Percentiles rank a stretch among this genome's conserved stretches.
These are phyloP conservation scores for Parafenestella ontariensis DNA, from an alignment of 2,329 filamentous ascomycete species.

Conservation along the genomic window DNA sequence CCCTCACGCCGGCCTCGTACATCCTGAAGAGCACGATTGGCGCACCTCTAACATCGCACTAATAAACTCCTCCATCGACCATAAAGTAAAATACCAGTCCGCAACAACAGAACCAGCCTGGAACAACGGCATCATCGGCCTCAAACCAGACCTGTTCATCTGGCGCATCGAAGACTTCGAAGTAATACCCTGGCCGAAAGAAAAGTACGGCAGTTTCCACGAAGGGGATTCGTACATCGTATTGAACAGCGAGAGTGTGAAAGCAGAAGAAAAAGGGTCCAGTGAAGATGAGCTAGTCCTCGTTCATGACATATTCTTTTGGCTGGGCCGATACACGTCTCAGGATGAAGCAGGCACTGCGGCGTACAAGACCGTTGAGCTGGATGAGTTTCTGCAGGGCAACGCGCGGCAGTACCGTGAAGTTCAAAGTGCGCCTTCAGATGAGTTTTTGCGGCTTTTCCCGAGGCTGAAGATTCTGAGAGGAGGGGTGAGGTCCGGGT, in stretches of 20 bases:
- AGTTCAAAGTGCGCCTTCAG: slow-evolving; percentile 65
- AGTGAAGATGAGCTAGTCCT: slow-evolving; percentile 20
- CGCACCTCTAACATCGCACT: slow-evolving; percentile 73
- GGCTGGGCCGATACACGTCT: slow-evolving; percentile 69
- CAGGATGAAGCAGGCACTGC: slow-evolving; percentile 74
- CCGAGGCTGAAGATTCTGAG: slow-evolving; percentile 65
- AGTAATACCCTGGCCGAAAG: slow-evolving; percentile 66
- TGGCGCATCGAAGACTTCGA: slow-evolving; percentile 74
- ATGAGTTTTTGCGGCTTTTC: slow-evolving; percentile 68
- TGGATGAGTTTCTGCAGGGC: slow-evolving; percentile 71
- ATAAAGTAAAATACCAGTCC: slow-evolving; percentile 72
- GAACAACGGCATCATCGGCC: slow-evolving; percentile 65
- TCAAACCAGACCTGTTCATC: slow-evolving; percentile 62
- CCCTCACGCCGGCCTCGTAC: slow-evolving; percentile 67
- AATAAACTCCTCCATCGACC: slow-evolving; percentile 69
- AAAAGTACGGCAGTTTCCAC: slow-evolving; percentile 66
- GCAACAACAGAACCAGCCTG: slow-evolving; percentile 71
- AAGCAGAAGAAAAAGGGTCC: slow-evolving; percentile 32
- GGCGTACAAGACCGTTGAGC: slow-evolving; percentile 74
- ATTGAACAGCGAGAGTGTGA: slow-evolving; percentile 65
- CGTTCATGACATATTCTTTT: slow-evolving; percentile 72
- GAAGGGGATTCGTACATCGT: slow-evolving; percentile 74
- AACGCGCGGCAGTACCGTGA: slow-evolving; percentile 71
- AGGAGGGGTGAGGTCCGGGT: slow-evolving; percentile 69
- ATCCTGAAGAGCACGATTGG: slow-evolving; percentile 70